Percentiles rank a stretch among this genome's conserved stretches.
These are phyloP conservation scores for Aspergillus ustus DNA, from an alignment of 2,329 filamentous ascomycete genomes.

Conservation along the genomic window DNA sequence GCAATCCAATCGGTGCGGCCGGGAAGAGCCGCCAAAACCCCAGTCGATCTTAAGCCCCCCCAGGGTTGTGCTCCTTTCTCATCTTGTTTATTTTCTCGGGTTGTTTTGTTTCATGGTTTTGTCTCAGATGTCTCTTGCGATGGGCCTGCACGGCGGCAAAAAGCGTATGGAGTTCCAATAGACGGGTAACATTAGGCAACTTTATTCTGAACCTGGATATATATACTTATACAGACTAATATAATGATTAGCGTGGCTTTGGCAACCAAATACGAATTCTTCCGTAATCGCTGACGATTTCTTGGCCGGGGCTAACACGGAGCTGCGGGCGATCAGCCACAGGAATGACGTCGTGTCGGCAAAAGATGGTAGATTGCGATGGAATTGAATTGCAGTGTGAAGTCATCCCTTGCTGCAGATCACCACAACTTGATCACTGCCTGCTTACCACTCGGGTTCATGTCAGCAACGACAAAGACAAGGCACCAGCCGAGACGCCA, in stretches of 20 bases:
- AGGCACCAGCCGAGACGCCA: neutral
- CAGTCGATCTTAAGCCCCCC: conserved; percentile 25
- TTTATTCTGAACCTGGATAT: conserved; percentile 4
- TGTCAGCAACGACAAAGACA: neutral
- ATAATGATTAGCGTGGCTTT: neutral
- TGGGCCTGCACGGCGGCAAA: neutral
- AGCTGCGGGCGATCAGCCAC: neutral
- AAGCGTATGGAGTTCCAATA: conserved; percentile 5
- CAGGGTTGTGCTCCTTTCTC: conserved; percentile 19
- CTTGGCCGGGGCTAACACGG: neutral
- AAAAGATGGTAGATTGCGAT: neutral
- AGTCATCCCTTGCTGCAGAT: conserved; percentile 16
- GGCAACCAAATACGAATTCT: neutral
- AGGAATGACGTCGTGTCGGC: conserved; percentile 11
- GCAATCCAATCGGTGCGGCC: conserved; percentile 26
- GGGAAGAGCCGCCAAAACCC: conserved; percentile 30
- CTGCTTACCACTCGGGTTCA: neutral
- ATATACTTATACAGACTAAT: conserved; percentile 1
- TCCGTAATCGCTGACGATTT: neutral
- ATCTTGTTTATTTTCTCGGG: conserved; percentile 11
- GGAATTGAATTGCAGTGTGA: conserved; percentile 1
- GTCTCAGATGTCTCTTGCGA: conserved; percentile 11
- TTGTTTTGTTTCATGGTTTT: conserved; percentile 15
- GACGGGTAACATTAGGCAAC: conserved; percentile 8
- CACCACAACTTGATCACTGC: neutral